Evolutionary conservation across 352 stramenopile species (phyloP).

Genomic region (Globisporangium nagaii): DNA sequence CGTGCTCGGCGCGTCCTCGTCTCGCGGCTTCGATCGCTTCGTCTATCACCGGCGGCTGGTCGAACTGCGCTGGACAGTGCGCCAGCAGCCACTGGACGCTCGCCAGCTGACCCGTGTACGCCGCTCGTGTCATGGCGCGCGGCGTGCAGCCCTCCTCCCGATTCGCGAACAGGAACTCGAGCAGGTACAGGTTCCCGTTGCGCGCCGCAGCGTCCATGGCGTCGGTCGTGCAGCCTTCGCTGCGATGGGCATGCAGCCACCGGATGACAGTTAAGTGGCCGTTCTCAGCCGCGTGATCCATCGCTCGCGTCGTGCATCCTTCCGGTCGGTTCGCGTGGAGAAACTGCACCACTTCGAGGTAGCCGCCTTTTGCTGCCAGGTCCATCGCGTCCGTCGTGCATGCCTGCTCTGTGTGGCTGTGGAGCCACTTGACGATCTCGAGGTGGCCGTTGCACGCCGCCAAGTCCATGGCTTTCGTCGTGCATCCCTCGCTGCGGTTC

Average conservation of each 20-base stretch:
- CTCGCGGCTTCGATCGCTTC: slow-evolving; percentile 18
- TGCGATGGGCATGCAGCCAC: slow-evolving; percentile 32
- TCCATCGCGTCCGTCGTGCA: slow-evolving; percentile 40
- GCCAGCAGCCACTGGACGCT: slow-evolving; percentile 28
- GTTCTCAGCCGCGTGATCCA: slow-evolving; percentile 41
- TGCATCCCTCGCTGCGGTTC: slow-evolving; percentile 30
- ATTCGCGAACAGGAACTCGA: slow-evolving; percentile 24
- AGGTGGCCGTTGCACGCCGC: slow-evolving; percentile 48
- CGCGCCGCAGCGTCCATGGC: slow-evolving; percentile 37
- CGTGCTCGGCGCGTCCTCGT: slow-evolving; percentile 23
- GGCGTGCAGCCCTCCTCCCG: slow-evolving; percentile 21
- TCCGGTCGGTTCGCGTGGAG: slow-evolving; percentile 31
- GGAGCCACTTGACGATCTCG: slow-evolving; percentile 35
- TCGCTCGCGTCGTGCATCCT: slow-evolving; percentile 33
- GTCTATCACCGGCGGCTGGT: slow-evolving; percentile 7
- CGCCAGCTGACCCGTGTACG: slow-evolving; percentile 26
- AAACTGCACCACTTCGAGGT: slow-evolving; percentile 26
- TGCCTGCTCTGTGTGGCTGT: slow-evolving; percentile 23
- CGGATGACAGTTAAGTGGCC: slow-evolving; percentile 29
- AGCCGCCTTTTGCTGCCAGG: slow-evolving; percentile 28
- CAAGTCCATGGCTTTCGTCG: slow-evolving; percentile 49
- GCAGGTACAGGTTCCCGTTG: slow-evolving; percentile 31
- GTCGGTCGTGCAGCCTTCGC: slow-evolving; percentile 32
- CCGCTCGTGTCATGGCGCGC: slow-evolving; percentile 18
- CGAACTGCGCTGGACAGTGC: slow-evolving; percentile 18